phyloP scores from a whole-genome alignment of 2,329 filamentous ascomycete genomes.

The Geoglossum cookeanum region DNA sequence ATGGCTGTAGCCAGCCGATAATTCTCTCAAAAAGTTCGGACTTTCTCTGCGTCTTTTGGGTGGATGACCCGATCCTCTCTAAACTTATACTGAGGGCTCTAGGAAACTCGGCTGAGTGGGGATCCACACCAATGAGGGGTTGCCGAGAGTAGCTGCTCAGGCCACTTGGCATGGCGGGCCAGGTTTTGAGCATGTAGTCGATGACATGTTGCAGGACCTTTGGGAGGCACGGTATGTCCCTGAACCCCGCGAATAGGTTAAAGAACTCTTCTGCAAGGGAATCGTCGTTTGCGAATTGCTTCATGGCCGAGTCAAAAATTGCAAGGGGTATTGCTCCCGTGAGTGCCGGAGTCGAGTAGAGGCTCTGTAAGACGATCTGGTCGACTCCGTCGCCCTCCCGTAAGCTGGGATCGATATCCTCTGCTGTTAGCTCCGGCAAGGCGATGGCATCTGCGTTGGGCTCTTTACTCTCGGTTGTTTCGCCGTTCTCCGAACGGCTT shows the following conservation, averaged over 20 bases:
- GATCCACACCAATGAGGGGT: conserved; percentile 45
- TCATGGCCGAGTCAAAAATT: conserved; percentile 72
- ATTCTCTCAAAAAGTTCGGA: conserved; percentile 29
- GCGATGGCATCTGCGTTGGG: conserved; percentile 36
- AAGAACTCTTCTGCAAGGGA: conserved; percentile 60
- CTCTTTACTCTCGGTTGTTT: conserved; percentile 24
- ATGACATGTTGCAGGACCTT: conserved; percentile 59
- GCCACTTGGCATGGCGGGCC: conserved; percentile 41
- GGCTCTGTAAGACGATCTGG: conserved; percentile 12
- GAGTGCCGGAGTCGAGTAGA: conserved; percentile 54
- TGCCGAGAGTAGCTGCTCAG: conserved; percentile 53
- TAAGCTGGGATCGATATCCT: conserved; percentile 38
- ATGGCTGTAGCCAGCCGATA: conserved; percentile 33
- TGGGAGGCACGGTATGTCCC: conserved; percentile 40
- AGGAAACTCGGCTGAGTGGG: conserved; percentile 52
- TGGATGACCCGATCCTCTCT: conserved; percentile 36
- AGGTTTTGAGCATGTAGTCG: conserved; percentile 37
- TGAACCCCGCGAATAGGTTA: conserved; percentile 54
- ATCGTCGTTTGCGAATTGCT: conserved; percentile 51
- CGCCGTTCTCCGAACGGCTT: conserved; percentile 14
- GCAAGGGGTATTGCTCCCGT: conserved; percentile 87
- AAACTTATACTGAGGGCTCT: conserved; percentile 48
- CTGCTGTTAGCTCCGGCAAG: conserved; percentile 38
- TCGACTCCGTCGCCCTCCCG: conserved; percentile 30
- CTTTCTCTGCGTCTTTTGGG: conserved; percentile 27